phyloP scores from a whole-genome alignment of 176 grass and related monocot genomes.

The Bonia amplexicaulis region DNA sequence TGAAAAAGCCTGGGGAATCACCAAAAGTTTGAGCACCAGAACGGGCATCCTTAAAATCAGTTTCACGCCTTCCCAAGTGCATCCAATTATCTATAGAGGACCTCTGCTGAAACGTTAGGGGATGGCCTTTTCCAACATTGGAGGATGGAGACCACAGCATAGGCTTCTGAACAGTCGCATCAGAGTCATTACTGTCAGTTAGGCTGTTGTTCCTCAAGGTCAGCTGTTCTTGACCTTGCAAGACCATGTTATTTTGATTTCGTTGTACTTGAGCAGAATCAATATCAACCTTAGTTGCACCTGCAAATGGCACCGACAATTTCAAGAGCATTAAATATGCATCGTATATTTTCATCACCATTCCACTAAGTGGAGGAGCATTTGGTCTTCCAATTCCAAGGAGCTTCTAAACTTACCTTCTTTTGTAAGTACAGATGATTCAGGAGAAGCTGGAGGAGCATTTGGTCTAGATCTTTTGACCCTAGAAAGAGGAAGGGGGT shows the following conservation, averaged over 20 bases:
- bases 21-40: conserved; percentile 33
- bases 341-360: background rate
- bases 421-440: conserved; percentile 75
- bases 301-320: conserved; percentile 27
- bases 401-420: conserved; percentile 45
- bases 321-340: background rate
- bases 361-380: background rate
- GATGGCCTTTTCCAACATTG: conserved; percentile 26
- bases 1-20: conserved; percentile 42
- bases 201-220: conserved; percentile 54
- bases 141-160: conserved; percentile 56
- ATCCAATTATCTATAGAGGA: conserved; percentile 47
- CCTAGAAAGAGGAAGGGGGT: conserved; percentile 68
- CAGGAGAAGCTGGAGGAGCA: conserved; percentile 46
- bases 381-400: background rate
- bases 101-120: conserved; percentile 40
- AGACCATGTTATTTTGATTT: conserved; percentile 47
- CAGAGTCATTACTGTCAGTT: conserved; percentile 51
- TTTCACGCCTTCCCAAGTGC: conserved; percentile 48
- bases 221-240: conserved; percentile 74
- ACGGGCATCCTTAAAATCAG: conserved; percentile 43
- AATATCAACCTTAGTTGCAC: conserved; percentile 28
- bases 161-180: conserved; percentile 63
- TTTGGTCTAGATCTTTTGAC: conserved; percentile 65
- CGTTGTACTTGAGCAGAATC: conserved; percentile 50